Evolutionary conservation across 2,329 filamentous ascomycete genomes (phyloP), one percentile per base, ranked within the genome.

Genomic region (Claviceps sorghi): DNA sequence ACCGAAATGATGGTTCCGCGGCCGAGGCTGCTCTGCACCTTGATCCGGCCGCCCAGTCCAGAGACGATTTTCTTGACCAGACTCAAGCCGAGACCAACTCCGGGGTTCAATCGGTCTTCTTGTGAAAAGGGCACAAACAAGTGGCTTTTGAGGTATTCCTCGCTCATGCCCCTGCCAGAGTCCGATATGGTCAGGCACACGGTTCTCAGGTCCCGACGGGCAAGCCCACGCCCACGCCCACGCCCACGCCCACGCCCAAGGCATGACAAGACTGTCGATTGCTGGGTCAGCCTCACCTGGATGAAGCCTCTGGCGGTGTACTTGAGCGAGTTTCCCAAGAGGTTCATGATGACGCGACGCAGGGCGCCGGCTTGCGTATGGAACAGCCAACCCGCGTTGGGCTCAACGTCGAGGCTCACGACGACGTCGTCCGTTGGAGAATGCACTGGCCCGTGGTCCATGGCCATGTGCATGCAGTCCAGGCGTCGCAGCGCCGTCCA

Each of bases 51-150:
- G 26, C 73, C 72, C 0, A 86, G 67, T 8, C 76, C 73, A 15
- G 73, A 70, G 1, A 82, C 75, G 7, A 86, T 77, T 49, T 71
- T 68, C 21, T 75, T 73, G 2, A 86, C 82, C 9, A 87, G 77
- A 42, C 78, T 82, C 32, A 87, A 64, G 0, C 84, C 83, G 0
- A 87, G 68, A 0, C 83, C 83, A 0, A 78, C 78, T 0, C 83
- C 83, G 0, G 77, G 73, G 0, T 75, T 70, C 1, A 86, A 62
- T 0, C 69, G 65, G 48, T 84, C 74, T 58, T 86, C 83, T 55
- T 87, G 83, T 0, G 72, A 65, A 55, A 86, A 86, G 0, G 82
- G 79, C 0, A 74, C 78, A 60, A 82, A 87, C 0, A 86, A 63
- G 17, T 74, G 72, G 7, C 78, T 74, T 19, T 75, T 70, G 15